Percentiles rank a stretch among this genome's conserved stretches.
Evolutionary conservation across 208 protist species (phyloP).

Genomic region (Wallacemonas rigidus): DNA sequence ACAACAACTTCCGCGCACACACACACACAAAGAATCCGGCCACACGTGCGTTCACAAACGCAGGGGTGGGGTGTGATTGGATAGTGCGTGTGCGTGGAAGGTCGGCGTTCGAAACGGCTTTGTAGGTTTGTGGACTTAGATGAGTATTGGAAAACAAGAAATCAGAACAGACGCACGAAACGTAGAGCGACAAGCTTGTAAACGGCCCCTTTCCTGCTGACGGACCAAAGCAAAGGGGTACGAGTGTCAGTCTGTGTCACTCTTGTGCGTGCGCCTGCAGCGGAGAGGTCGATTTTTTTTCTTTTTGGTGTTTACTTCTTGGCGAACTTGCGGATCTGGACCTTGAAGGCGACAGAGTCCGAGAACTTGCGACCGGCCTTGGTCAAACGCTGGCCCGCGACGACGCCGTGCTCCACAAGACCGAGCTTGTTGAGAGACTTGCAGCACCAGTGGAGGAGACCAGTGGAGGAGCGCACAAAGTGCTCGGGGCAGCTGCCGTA

Average conservation of each 20-base stretch:
- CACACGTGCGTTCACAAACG: too few species aligned
- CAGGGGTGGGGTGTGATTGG: too few species aligned
- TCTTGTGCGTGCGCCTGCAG: background rate
- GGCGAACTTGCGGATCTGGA: conserved; percentile 71
- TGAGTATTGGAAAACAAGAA: too few species aligned
- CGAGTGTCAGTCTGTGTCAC: background rate
- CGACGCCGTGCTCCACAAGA: conserved; percentile 85
- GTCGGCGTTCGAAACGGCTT: too few species aligned
- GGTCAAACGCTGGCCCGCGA: conserved; percentile 93
- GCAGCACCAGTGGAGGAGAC: conserved; percentile 94
- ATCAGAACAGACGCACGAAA: too few species aligned
- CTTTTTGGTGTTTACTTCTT: conserved; percentile 36
- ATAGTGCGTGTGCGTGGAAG: too few species aligned
- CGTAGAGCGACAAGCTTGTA: too few species aligned
- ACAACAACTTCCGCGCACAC: too few species aligned
- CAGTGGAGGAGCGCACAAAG: conserved; percentile 77
- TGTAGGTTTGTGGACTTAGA: too few species aligned
- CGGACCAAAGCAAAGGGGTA: too few species aligned
- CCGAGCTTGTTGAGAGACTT: conserved; percentile 94
- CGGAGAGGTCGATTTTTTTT: background rate
- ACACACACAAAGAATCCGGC: too few species aligned
- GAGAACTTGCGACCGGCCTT: conserved; percentile 93
- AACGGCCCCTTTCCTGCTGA: too few species aligned
- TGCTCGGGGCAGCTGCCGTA: conserved; percentile 89
- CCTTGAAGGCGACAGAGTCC: conserved; percentile 95